Percentiles rank a stretch among this genome's conserved stretches.
Conservation (phyloP, 2,329 filamentous ascomycete genomes). For the Cladosporium colombiae region DNA sequence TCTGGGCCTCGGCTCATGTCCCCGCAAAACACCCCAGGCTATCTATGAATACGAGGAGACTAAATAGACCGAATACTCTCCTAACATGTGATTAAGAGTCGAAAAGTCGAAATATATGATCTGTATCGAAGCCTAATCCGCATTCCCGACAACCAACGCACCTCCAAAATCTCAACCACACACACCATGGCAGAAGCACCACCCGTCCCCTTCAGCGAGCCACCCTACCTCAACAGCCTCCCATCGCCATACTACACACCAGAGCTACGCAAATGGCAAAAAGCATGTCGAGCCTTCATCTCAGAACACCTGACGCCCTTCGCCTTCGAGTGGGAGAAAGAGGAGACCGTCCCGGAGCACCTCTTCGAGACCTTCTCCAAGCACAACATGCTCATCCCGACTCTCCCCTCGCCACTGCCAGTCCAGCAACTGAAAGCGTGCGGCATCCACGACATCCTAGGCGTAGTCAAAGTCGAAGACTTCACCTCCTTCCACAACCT, state of each 20-base stretch:
- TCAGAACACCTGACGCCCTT: constrained; percentile 62
- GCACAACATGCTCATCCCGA: constrained; percentile 70
- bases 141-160: not conserved
- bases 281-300: constrained; percentile 66
- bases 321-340: constrained; percentile 69
- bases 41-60: constrained; percentile 1
- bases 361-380: constrained; percentile 66
- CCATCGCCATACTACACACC: constrained; percentile 71
- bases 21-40: constrained; percentile 1
- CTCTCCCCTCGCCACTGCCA: constrained; percentile 68
- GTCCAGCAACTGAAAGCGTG: constrained; percentile 66
- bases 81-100: not conserved
- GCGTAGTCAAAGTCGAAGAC: constrained; percentile 68
- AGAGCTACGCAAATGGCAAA: constrained; percentile 67
- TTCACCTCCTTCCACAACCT: constrained; percentile 71
- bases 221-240: constrained; percentile 68
- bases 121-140: not conserved
- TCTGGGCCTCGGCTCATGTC: not conserved
- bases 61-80: not conserved
- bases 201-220: constrained; percentile 69
- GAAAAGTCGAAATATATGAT: not conserved
- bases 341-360: constrained; percentile 62
- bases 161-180: not conserved
- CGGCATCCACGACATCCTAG: constrained; percentile 67
- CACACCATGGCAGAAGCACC: constrained; percentile 9